Conservation (phyloP, 2,329 filamentous ascomycete species). For the Hypoxylon sp. region DNA sequence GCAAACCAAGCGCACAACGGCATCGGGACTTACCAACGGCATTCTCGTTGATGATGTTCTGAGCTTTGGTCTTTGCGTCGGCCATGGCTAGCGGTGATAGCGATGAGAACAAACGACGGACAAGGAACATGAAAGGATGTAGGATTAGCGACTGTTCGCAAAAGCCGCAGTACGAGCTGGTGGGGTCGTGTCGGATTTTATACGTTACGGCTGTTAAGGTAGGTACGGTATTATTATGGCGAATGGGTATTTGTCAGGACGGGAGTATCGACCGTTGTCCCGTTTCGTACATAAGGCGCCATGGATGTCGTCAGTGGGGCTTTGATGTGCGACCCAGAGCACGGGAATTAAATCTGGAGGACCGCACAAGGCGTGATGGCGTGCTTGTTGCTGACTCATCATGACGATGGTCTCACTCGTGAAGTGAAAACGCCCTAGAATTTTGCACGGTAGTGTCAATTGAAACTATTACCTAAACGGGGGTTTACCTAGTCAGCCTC, state of each 20-base stretch:
- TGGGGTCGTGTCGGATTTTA: slow-evolving; percentile 17
- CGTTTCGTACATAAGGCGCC: slow-evolving; percentile 2
- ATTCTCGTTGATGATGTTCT: slow-evolving; percentile 90
- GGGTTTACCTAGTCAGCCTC: background rate
- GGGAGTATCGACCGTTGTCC: background rate
- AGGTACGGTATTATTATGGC: background rate
- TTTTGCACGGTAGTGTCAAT: background rate
- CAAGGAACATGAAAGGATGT: slow-evolving; percentile 68
- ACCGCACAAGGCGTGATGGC: slow-evolving; percentile 23
- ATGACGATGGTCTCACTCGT: background rate
- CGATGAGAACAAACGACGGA: slow-evolving; percentile 77
- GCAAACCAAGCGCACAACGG: background rate
- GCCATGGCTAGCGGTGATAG: slow-evolving; percentile 79
- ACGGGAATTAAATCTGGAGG: background rate
- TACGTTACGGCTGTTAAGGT: slow-evolving; percentile 23
- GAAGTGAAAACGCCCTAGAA: no score
- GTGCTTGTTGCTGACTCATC: background rate
- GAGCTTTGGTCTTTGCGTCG: slow-evolving; percentile 84
- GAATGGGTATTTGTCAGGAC: slow-evolving; percentile 32
- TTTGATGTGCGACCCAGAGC: slow-evolving; percentile 2
- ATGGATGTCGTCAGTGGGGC: slow-evolving; percentile 23
- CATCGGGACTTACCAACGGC: slow-evolving; percentile 73
- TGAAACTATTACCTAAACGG: background rate
- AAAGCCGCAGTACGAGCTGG: slow-evolving; percentile 1
- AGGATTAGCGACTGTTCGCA: slow-evolving; percentile 3